These are phyloP conservation scores for Wallacemonas collosoma DNA, from an alignment of 208 protist species.

Conservation along the genomic window DNA sequence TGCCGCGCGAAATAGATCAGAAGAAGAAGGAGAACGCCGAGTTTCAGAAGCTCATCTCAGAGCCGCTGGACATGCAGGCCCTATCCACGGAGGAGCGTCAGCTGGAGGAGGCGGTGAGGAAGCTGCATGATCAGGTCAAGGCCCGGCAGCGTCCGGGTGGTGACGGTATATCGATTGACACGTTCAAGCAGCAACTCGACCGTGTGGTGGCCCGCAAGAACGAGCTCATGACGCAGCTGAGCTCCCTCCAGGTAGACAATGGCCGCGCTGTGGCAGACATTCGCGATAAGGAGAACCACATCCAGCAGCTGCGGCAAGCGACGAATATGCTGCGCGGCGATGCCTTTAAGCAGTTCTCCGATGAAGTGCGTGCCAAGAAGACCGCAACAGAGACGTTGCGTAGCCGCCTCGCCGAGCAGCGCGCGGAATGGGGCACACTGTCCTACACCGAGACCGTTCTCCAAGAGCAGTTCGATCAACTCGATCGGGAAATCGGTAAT, in stretches of 20 bases:
- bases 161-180: conserved; percentile 76
- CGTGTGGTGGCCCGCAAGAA: conserved; percentile 68
- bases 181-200: conserved; percentile 85
- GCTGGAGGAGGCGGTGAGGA: conserved; percentile 71
- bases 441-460: conserved; percentile 84
- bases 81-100: conserved; percentile 61
- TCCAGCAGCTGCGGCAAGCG: conserved; percentile 72
- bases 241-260: conserved; percentile 79
- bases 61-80: conserved; percentile 81
- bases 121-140: conserved; percentile 57
- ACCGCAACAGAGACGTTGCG: conserved; percentile 84
- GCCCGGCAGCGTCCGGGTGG: conserved; percentile 61
- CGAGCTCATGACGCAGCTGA: conserved; percentile 71
- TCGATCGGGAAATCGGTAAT: conserved; percentile 73
- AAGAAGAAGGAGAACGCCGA: conserved; percentile 76
- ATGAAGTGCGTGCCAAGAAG: conserved; percentile 84
- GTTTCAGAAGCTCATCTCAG: conserved; percentile 76
- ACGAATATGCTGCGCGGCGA: conserved; percentile 88
- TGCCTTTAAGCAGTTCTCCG: conserved; percentile 83
- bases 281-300: conserved; percentile 70
- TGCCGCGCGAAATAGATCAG: conserved; percentile 81
- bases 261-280: conserved; percentile 68
- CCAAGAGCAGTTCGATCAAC: conserved; percentile 67
- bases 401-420: conserved; percentile 74
- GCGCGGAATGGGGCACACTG: conserved; percentile 86